A percentile compares a stretch with the other conserved stretches of the same genome.
phyloP scores from a whole-genome alignment of 2,329 filamentous ascomycete species.

The Zasmidium cellare region DNA sequence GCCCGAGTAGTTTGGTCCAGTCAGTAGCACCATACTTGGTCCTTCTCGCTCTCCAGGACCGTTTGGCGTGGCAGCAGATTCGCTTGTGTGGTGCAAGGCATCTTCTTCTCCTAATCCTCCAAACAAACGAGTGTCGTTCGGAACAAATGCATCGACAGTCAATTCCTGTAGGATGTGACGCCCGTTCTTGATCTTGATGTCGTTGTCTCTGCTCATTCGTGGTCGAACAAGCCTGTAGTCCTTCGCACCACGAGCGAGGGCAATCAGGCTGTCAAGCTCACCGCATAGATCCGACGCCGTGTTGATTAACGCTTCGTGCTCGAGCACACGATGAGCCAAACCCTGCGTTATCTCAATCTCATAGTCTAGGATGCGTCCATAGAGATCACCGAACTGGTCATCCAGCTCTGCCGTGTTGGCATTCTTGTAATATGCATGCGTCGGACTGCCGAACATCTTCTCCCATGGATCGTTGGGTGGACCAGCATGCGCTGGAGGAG shows the following conservation, averaged over 20 bases:
- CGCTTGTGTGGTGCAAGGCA: not conserved
- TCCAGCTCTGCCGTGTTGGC: conserved; percentile 78
- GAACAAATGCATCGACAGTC: conserved; percentile 74
- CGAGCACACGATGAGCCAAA: conserved; percentile 69
- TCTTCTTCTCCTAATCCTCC: conserved; percentile 55
- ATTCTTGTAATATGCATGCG: conserved; percentile 83
- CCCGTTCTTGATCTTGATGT: conserved; percentile 73
- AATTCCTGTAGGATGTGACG: conserved; percentile 86
- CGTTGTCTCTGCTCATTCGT: conserved; percentile 66
- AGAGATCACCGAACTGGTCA: conserved; percentile 77
- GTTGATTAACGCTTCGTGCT: conserved; percentile 66
- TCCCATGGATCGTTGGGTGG: conserved; percentile 67
- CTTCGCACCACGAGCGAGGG: conserved; percentile 73
- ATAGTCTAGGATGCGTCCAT: conserved; percentile 78
- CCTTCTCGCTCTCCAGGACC: conserved; percentile 17
- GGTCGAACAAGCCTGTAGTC: conserved; percentile 73
- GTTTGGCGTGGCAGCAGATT: too few species aligned
- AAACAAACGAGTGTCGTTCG: conserved; percentile 73
- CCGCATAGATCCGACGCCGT: conserved; percentile 77
- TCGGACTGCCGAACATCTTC: conserved; percentile 69
- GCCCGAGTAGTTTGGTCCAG: conserved; percentile 93
- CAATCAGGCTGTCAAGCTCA: conserved; percentile 81
- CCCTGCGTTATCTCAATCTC: conserved; percentile 87
- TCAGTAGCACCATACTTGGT: conserved; percentile 76
- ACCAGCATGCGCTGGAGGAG: conserved; percentile 61